These are phyloP conservation scores for Vanrija sp. DNA, from an alignment of 1,284 basidiomycete genomes.

Conservation along the genomic window DNA sequence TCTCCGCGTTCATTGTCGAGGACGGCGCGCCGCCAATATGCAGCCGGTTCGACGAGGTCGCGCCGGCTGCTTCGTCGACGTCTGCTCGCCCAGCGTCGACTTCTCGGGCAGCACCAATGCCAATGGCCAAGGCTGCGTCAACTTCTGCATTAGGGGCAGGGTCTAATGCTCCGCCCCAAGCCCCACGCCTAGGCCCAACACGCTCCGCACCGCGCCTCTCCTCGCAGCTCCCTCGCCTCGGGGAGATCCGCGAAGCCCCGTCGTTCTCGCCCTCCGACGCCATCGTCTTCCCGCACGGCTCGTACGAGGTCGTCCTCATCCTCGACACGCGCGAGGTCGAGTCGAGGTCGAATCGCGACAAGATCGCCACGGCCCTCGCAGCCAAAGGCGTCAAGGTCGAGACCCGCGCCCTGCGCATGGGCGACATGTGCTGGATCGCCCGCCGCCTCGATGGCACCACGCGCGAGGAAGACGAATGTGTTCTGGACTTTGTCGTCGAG, in stretches of 20 bases:
- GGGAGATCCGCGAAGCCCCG: conserved; percentile 12
- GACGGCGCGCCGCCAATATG: conserved; percentile 41
- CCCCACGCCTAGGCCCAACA: neutral
- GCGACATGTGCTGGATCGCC: conserved; percentile 59
- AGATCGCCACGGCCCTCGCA: conserved; percentile 39
- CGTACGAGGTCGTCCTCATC: conserved; percentile 55
- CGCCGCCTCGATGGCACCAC: conserved; percentile 39
- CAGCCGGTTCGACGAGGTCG: conserved; percentile 30
- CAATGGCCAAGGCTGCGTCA: neutral
- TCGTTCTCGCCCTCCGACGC: conserved; percentile 40
- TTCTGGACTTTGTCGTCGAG: conserved; percentile 57
- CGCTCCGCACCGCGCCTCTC: conserved; percentile 28
- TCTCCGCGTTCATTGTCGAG: conserved; percentile 40
- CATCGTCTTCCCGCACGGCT: conserved; percentile 49
- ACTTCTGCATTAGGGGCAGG: neutral
- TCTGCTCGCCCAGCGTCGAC: neutral
- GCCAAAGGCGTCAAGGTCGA: conserved; percentile 51
- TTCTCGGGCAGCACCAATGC: neutral
- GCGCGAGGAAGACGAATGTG: conserved; percentile 51
- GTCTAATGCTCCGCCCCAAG: neutral
- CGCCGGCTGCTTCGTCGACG: neutral
- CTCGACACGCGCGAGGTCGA: conserved; percentile 56
- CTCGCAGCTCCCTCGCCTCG: conserved; percentile 23
- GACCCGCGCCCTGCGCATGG: conserved; percentile 52
- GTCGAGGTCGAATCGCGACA: conserved; percentile 43